Base-by-base conservation (phyloP, 768 basidiomycete species). In the Leccinum sublutescens region DNA sequence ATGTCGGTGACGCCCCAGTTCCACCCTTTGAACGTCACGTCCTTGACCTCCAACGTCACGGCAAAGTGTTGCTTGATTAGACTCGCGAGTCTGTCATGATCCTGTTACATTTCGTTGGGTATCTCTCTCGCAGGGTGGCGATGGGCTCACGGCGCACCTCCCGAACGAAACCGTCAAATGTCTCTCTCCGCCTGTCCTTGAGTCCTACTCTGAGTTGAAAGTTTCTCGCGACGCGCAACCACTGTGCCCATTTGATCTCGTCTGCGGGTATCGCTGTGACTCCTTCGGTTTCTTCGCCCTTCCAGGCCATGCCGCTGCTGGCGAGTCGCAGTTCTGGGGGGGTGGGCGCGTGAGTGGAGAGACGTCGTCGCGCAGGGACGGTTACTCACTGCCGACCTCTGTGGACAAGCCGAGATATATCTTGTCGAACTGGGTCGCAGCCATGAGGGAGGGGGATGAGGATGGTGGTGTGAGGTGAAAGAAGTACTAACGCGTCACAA, bases 1-100 rank as follows among this genome's bases (percentile, higher is more conserved):
- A 98, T 92, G 68, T 96, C 93, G 2, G 93, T 91, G 31, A 88
- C 84, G 5, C 97, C 97, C 97, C 97, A 98, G 72, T 99, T 98
- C 94, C 94, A 98, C 1, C 97, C 97, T 71, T 92, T 95, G 71
- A 95, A 85, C 12, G 91, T 87, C 17, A 87, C 80, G 64, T 99
- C 97, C 72, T 86, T 87, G 5, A 82, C 83, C 71, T 98, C 97
- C 23, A 98, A 78, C 3, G 89, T 85, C 58, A 96, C 78, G 47
- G 82, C 84, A 76, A 94, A 98, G 74, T 94, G 85, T 61, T 90
- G 91, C 75, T 96, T 95, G 64, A 97, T 75, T 47, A 95, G 71
- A 53, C 81, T 77, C 4, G 87, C 78, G n/a, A 98, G 70, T 62
- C 87, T 89, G 59, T 98, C 97, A 58, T 93, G 89, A 73, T 99